Conservation (phyloP, 177 flowering plant species). For the Telopea speciosissima region DNA sequence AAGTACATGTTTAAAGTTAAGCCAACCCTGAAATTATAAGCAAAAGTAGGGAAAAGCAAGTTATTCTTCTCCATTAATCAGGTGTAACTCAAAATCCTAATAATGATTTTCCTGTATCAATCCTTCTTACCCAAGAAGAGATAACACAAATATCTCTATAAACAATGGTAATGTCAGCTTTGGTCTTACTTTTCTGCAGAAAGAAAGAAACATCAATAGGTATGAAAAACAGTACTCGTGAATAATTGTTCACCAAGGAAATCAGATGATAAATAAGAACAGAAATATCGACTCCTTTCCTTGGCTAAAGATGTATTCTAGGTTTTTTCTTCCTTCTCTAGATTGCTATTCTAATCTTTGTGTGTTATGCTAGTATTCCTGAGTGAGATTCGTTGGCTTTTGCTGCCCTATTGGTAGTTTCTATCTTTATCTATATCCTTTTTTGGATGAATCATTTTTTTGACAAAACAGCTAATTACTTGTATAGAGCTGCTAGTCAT, state of each 20-base stretch:
- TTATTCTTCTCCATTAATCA: conserved; percentile 5
- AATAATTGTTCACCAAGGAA: background rate
- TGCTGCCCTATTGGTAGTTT: too few relatives aligned
- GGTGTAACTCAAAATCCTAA: background rate
- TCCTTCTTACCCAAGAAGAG: conserved; percentile 62
- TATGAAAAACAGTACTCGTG: background rate
- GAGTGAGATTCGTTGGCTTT: too few relatives aligned
- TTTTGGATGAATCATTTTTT: too few relatives aligned
- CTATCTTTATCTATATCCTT: too few relatives aligned
- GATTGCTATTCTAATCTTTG: too few relatives aligned
- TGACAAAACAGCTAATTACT: too few relatives aligned
- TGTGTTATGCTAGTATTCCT: too few relatives aligned
- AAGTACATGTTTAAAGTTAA: conserved; percentile 72
- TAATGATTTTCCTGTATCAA: background rate
- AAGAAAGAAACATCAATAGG: conserved; percentile 5
- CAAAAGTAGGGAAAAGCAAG: background rate
- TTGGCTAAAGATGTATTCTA: too few relatives aligned
- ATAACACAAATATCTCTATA: conserved; percentile 52
- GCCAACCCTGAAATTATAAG: conserved; percentile 44
- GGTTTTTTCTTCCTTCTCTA: too few relatives aligned
- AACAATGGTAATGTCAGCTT: conserved; percentile 62
- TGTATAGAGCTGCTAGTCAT: background rate
- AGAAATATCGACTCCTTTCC: too few relatives aligned
- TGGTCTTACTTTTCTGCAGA: conserved; percentile 64
- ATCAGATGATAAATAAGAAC: too few relatives aligned